Conservation (phyloP, 495 filamentous ascomycete species). For the Pyrenopolyporus hunteri region DNA sequence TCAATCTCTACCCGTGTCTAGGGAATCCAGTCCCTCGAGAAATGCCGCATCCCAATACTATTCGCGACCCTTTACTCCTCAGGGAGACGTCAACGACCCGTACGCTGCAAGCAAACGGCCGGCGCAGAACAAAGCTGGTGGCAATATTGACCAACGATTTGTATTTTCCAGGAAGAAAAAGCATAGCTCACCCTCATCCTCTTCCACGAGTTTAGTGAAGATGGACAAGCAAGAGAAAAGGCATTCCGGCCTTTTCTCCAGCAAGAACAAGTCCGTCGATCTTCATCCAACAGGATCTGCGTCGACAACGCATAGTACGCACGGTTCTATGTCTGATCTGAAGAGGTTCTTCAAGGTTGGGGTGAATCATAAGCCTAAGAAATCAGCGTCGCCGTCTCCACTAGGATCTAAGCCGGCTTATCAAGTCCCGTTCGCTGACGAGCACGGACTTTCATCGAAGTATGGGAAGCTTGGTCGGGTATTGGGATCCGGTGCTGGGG, state of each 20-base stretch:
- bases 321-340: slow-evolving; percentile 90
- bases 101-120: slow-evolving; percentile 83
- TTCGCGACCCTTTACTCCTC: slow-evolving; percentile 74
- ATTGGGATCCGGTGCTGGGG: slow-evolving; percentile 90
- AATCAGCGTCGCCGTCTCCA: slow-evolving; percentile 65
- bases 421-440: slow-evolving; percentile 89
- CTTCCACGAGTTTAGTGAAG: slow-evolving; percentile 51
- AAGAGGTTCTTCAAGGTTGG: slow-evolving; percentile 88
- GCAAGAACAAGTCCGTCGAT: slow-evolving; percentile 40
- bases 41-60: slow-evolving; percentile 62
- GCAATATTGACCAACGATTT: slow-evolving; percentile 80
- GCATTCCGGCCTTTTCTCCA: slow-evolving; percentile 49
- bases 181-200: slow-evolving; percentile 48
- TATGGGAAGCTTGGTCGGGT: slow-evolving; percentile 96
- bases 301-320: slow-evolving; percentile 63
- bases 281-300: slow-evolving; percentile 46
- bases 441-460: slow-evolving; percentile 86
- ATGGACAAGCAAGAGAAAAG: slow-evolving; percentile 52
- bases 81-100: slow-evolving; percentile 84
- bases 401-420: slow-evolving; percentile 59
- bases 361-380: slow-evolving; percentile 68
- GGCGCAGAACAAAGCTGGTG: slow-evolving; percentile 69
- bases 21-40: slow-evolving; percentile 68
- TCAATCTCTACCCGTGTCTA: slow-evolving; percentile 70
- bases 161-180: slow-evolving; percentile 70